Evolutionary conservation across 176 grass and related monocot species (phyloP).

Genomic region (Neostapfia colusana): DNA sequence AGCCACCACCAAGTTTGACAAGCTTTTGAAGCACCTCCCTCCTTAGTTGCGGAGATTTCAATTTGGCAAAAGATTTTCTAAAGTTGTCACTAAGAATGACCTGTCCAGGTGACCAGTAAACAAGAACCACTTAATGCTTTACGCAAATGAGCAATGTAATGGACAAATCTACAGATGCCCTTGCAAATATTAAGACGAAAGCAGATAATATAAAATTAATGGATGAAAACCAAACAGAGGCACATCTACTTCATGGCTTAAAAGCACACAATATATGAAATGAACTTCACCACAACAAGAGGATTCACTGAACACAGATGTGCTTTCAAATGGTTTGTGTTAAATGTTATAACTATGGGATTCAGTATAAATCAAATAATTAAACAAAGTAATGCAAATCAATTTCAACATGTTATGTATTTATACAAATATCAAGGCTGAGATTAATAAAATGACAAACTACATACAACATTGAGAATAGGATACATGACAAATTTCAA

Average conservation of each 20-base stretch:
- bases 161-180: neutral
- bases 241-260: neutral
- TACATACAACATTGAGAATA: neutral
- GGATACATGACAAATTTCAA: too few relatives aligned
- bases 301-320: neutral
- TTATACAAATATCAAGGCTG: neutral
- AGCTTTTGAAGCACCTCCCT: constrained; percentile 61
- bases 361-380: neutral
- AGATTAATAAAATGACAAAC: neutral
- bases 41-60: constrained; percentile 52
- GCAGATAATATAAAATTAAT: neutral
- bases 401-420: neutral
- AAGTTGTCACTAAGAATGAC: constrained; percentile 78
- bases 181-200: constrained; percentile 12
- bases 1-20: constrained; percentile 64
- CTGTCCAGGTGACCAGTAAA: constrained; percentile 39
- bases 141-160: neutral
- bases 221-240: neutral
- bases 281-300: neutral
- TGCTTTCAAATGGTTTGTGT: neutral
- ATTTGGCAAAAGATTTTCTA: constrained; percentile 61
- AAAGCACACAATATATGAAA: neutral
- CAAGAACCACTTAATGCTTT: neutral
- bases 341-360: neutral
- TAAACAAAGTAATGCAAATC: neutral